Conservation (phyloP, 192 early-diverging fungal species). For the Coemansia sp. region DNA sequence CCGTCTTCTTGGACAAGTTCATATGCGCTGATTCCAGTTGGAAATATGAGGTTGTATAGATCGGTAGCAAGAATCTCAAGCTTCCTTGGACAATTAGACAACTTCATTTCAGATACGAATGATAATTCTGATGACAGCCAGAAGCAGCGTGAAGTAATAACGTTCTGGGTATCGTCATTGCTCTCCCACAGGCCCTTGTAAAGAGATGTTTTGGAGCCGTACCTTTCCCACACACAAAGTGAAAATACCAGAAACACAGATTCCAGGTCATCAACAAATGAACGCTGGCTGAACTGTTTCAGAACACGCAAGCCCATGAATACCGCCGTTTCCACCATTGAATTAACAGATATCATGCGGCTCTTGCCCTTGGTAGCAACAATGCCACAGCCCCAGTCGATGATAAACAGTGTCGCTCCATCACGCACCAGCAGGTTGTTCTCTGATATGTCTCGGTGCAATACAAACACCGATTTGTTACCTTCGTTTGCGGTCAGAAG, state of each 20-base stretch:
- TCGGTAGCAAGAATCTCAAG: neutral
- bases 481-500: neutral
- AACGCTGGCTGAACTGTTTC: neutral
- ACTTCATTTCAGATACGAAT: neutral
- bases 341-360: neutral
- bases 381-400: slow-evolving; percentile 8
- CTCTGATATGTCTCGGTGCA: slow-evolving; percentile 3
- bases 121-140: neutral
- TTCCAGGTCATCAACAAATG: slow-evolving; percentile 3
- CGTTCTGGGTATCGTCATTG: neutral
- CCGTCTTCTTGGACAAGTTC: too few relatives aligned
- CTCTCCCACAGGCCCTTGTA: neutral
- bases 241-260: slow-evolving; percentile 1
- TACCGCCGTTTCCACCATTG: neutral
- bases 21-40: neutral
- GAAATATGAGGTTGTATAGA: neutral
- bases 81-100: neutral
- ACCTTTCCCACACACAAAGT: neutral
- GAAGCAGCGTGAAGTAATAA: neutral
- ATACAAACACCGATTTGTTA: neutral
- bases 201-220: neutral
- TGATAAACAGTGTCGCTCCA: neutral
- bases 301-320: slow-evolving; percentile 11
- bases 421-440: slow-evolving; percentile 1
- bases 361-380: neutral